Evolutionary conservation across 23 red algal genomes (phyloP), one percentile per base, ranked within the genome.

Genomic region (Gracilaria domingensis): DNA sequence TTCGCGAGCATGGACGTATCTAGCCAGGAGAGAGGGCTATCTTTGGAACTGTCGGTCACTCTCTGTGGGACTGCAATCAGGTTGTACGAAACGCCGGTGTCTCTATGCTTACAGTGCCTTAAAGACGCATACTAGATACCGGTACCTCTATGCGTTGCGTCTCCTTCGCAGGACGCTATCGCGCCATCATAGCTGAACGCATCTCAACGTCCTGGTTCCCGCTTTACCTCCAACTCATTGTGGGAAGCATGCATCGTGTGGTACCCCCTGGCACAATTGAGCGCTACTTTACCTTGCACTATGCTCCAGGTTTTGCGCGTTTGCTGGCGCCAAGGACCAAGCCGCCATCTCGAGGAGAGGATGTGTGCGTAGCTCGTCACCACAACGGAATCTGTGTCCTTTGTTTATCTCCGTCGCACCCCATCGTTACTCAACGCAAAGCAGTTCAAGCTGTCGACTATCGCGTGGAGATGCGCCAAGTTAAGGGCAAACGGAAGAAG

Each of bases 341-440:
- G 34, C 58, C 75, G 21, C 59, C 65, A 24, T 17, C 38, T 28
- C 72, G 72, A 3, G 91, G 91, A 48, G 84, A 87, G 39, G 95
- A 97, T 70, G 37, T 87, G 51, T 84, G 85, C 61, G 39, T 97
- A 34, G 84, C 84, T 29, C 83, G 92, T 37, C 95, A 97, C 38
- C 87, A 88, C 73, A 97, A 97, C 67, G 86, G 87, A 11, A 64
- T 97, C 70, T 94, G 80, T 49, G 72, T 97, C 7, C 30, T 94
- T 23, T 91, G 80, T 65, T 75, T 97, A 25, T 93, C 95, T 14
- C 81, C 82, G 0, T 37, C 4, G 12, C 95, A 97, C 44, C 82
- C 95, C 61, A 54, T 89, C 57, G 83, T 97, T 30, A 53, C 74
- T 20, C 67, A 51, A 11, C 35, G 34, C 2, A 44, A 57, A 49